These are phyloP conservation scores for Chrysochromulina tobinii DNA, from an alignment of 78 protist genomes.

Conservation along the genomic window DNA sequence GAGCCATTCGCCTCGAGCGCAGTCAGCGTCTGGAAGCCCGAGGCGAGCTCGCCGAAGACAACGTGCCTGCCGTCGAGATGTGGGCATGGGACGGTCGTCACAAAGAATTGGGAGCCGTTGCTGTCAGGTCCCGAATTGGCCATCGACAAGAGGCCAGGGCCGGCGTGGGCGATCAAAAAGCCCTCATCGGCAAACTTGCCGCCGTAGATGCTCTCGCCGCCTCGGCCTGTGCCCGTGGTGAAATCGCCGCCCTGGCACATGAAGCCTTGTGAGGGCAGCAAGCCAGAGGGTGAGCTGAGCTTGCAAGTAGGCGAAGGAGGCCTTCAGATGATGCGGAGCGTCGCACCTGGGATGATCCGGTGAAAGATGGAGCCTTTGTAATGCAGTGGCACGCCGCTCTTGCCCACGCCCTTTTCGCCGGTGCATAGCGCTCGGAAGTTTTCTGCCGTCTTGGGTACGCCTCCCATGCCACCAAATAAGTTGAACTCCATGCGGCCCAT, in stretches of 20 bases:
- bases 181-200: conserved; percentile 70
- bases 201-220: conserved; percentile 86
- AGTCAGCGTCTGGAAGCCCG: no score
- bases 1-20: no score
- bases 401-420: conserved; percentile 70
- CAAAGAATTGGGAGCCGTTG: conserved; percentile 77
- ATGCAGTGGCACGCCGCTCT: conserved; percentile 38
- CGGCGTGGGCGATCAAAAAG: conserved; percentile 72
- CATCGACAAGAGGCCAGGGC: conserved; percentile 85
- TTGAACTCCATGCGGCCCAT: neutral
- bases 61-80: neutral
- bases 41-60: neutral
- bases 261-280: neutral
- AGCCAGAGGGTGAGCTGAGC: no score
- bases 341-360: conserved; percentile 46
- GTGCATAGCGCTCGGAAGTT: conserved; percentile 74
- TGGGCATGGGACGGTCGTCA: conserved; percentile 34
- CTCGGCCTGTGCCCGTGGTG: conserved; percentile 87
- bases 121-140: conserved; percentile 67
- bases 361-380: conserved; percentile 63
- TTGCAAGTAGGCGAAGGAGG: no score
- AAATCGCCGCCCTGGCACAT: conserved; percentile 79
- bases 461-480: neutral
- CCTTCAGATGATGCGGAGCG: neutral
- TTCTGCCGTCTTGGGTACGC: conserved; percentile 8